These are phyloP conservation scores for Chrysochromulina tobinii DNA, from an alignment of 78 protist genomes.

Conservation along the genomic window DNA sequence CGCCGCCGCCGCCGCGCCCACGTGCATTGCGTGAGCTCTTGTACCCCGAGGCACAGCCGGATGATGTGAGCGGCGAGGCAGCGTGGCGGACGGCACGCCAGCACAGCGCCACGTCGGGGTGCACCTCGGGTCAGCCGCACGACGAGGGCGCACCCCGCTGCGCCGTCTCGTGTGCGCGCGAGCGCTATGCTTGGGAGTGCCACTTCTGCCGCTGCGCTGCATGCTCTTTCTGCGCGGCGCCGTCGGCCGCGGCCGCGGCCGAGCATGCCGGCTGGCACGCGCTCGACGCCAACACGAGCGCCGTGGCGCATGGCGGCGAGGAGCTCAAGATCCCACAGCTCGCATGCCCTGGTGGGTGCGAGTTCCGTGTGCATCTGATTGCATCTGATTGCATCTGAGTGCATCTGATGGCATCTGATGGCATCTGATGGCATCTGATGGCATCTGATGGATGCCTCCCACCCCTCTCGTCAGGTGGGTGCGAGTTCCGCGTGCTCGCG, in stretches of 20 bases:
- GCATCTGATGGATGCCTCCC: no score
- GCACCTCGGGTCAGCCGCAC: neutral
- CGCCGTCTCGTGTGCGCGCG: neutral
- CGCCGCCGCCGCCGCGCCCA: neutral
- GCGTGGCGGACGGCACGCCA: neutral
- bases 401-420: no score
- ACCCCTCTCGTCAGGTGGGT: no score
- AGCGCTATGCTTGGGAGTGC: neutral
- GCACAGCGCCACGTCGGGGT: neutral
- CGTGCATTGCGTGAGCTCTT: neutral
- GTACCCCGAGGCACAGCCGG: neutral
- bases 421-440: no score
- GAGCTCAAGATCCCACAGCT: neutral
- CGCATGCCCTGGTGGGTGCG: neutral
- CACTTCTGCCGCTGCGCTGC: neutral
- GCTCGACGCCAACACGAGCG: neutral
- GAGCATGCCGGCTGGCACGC: neutral
- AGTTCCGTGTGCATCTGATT: neutral
- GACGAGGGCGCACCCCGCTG: neutral
- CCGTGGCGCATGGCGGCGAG: neutral
- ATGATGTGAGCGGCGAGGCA: neutral
- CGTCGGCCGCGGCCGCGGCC: neutral
- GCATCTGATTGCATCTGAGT: no score
- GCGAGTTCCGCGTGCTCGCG: no score
- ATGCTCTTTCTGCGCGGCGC: neutral